A percentile compares a stretch with the other conserved stretches of the same genome.
These are phyloP conservation scores for Vigna mungo DNA, from an alignment of 306 rosid genomes.

Conservation along the genomic window DNA sequence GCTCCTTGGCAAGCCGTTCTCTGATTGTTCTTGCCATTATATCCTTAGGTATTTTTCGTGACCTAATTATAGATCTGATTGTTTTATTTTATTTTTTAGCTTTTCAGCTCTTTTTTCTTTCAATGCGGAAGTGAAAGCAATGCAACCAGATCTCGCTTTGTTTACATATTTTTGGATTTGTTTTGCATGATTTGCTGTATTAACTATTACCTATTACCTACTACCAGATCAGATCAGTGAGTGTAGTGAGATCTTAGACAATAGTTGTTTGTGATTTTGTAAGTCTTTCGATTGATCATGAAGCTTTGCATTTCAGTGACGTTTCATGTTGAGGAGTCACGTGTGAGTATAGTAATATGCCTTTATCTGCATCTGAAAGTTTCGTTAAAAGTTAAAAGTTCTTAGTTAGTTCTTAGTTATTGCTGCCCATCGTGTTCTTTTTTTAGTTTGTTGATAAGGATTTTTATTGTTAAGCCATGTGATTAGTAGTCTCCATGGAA, in stretches of 20 bases:
- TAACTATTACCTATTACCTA: not conserved
- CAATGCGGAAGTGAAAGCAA: not conserved
- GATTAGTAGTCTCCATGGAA: not conserved
- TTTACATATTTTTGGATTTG: not conserved
- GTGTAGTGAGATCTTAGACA: not conserved
- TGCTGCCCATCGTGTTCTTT: too few relatives aligned
- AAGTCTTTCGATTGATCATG: not conserved
- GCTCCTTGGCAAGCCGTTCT: slow-evolving; percentile 72
- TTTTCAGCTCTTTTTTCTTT: not conserved
- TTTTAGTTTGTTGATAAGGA: not conserved
- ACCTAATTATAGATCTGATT: slow-evolving; percentile 54
- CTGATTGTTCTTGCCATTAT: slow-evolving; percentile 72
- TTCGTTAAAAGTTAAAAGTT: not conserved
- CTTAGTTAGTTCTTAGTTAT: too few relatives aligned
- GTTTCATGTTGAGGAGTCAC: not conserved
- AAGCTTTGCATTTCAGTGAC: not conserved
- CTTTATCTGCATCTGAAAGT: not conserved
- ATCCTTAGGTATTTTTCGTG: slow-evolving; percentile 58
- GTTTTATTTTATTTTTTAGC: not conserved
- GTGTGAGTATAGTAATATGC: not conserved
- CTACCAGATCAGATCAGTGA: not conserved
- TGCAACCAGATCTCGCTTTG: slow-evolving; percentile 49
- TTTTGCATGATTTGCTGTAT: not conserved
- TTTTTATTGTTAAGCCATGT: not conserved
- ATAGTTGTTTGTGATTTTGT: slow-evolving; percentile 11